Conservation (phyloP, 108 stramenopile genomes). For the Stephanodiscus minutulus region DNA sequence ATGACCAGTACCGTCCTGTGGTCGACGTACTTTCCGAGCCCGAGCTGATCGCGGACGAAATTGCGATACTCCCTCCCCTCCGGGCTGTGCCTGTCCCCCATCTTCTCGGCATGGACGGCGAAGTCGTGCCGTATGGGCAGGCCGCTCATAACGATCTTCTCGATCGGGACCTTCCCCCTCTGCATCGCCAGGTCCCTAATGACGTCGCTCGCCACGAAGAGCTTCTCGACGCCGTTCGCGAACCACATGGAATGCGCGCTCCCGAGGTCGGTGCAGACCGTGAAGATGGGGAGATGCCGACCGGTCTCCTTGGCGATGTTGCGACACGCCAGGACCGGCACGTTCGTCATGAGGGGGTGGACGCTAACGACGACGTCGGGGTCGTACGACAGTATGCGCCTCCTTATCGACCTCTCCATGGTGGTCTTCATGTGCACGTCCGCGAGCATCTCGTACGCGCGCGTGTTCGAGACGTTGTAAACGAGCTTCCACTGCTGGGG, state of each 20-base stretch:
- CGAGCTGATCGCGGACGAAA: constrained; percentile 47
- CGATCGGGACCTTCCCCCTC: constrained; percentile 76
- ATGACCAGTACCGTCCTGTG: constrained; percentile 65
- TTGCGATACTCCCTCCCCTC: constrained; percentile 65
- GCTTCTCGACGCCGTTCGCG: constrained; percentile 84
- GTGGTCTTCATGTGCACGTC: constrained; percentile 79
- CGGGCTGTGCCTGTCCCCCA: constrained; percentile 70
- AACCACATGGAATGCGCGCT: constrained; percentile 95
- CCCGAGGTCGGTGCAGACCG: constrained; percentile 97
- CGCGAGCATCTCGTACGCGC: constrained; percentile 71
- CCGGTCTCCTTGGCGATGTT: constrained; percentile 85
- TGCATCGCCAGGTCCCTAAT: constrained; percentile 74
- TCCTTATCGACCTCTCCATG: constrained; percentile 76
- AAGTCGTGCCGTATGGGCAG: constrained; percentile 95
- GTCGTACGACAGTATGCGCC: constrained; percentile 61
- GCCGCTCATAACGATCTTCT: constrained; percentile 88
- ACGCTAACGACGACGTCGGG: constrained; percentile 95
- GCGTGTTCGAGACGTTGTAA: constrained; percentile 73
- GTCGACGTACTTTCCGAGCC: constrained; percentile 41
- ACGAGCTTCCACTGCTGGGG: constrained; percentile 86
- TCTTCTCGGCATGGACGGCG: constrained; percentile 64
- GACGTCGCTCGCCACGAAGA: constrained; percentile 87
- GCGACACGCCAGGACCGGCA: constrained; percentile 82
- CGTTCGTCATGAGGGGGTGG: constrained; percentile 95
- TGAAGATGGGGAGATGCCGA: constrained; percentile 85